Base-by-base conservation (phyloP, 768 basidiomycete species). In the Boletus rubescentipes region DNA sequence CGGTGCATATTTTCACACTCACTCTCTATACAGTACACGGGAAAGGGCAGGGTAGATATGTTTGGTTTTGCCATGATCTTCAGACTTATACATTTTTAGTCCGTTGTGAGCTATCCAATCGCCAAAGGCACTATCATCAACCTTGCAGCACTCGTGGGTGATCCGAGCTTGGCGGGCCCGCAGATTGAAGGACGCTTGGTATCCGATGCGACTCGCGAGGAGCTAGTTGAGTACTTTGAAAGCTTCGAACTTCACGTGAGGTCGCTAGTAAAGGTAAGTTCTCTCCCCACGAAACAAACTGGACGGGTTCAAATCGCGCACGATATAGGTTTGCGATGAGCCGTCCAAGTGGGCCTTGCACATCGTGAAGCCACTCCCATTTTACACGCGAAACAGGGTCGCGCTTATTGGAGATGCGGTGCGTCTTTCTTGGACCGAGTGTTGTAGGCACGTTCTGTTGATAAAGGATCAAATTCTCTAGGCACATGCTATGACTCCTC, bases 361-460 rank as follows among this genome's bases (percentile, higher is more conserved):
- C 46, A 66, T 67, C 23, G 60, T 83, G 23, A 71, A 69, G 14
- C 69, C 71, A 8, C 63, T 82, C 10, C 69, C 73, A 0, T 69
- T 68, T 4, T 79, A 69, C 45, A 72, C 73, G 2, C 64, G 60
- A n/a, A 72, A 72, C 12, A 64, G 70, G 8, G 74, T 82, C 0
- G 74, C 75, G 7, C 67, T 85, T 11, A 63, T 77, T 5, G 81
- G 81, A 12, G 82, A 84, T 60, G 74, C 82, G 12, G 77, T 77
- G 52, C 44, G 70, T 53, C 34, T 26, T 26, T 26, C 26, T 26
- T 6, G 6, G 26, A 6, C 26, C 26, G 26, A 26, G 26, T 6
- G 26, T 6, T 26, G 26, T 26, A 26, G 26, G 26, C 6, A 26
- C 6, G 26, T 26, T 26, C 26, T 6, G 26, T 26, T 26, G 26